Evolutionary conservation across 257 asterid genomes (phyloP), one percentile per base, ranked within the genome.

Genomic region (Solanum chiquidenum): DNA sequence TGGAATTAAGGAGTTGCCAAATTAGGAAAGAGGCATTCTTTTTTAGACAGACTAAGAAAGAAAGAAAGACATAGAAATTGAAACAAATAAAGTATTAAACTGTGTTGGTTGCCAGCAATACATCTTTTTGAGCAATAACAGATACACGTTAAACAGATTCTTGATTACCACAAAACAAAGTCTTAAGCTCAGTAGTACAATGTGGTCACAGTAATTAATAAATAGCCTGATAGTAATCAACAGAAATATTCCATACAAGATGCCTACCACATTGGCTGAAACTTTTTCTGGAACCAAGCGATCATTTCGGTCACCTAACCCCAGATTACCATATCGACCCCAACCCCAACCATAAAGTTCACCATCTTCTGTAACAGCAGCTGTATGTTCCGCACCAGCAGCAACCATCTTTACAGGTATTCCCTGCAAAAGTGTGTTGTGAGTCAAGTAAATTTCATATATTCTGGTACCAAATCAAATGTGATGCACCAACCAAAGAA

Each of bases 321-420:
- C 99, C 92, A 97, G 90, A 90, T 97, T 97, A 88, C 99, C 99
- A 87, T 97, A 97, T 88, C 98, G 92, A 38, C 99, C 99, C 99
- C 99, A 97, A 86, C 99, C 99, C 99, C 99, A 97, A 89, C 99
- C 99, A 82, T 95, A 97, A 83, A 97, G 96, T 88, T 94, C 96
- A 76, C 99, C 99, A 75, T 94, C 98, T 93, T 95, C 99, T 88
- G 99, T 95, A 77, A 97, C 96, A 84, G 99, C 99, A 89, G 99
- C 99, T 76, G 99, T 95, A 88, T 97, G 99, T 91, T 97, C 99
- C 42, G 99, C 99, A 86, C 99, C 99, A 85, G 99, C 99, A 90
- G 99, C 99, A 72, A 97, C 99, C 98, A 95, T 94, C 91, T 93
- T 95, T 62, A 97, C 97, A 12, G 95, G 72, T 89, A 95, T 90